Conservation (phyloP, 2,329 filamentous ascomycete genomes). For the Westerdykella sp. region DNA sequence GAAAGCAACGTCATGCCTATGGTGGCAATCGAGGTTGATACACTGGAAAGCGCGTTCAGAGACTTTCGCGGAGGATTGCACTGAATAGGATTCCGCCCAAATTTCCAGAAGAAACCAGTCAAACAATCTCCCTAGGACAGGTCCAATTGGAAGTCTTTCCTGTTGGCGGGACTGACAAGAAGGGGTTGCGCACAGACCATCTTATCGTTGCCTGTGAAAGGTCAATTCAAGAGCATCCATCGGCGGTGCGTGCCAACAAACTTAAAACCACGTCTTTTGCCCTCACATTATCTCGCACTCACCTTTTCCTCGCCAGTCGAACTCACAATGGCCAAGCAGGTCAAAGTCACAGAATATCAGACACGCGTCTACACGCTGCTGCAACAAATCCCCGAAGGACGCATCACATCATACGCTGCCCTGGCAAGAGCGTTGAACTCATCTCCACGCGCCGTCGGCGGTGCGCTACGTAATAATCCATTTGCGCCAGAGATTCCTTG, state of each 20-base stretch:
- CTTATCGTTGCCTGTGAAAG: constrained; percentile 12
- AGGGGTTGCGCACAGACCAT: not conserved
- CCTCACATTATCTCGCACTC: not conserved
- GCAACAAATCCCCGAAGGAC: constrained; percentile 68
- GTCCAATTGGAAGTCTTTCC: not conserved
- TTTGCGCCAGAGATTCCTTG: constrained; percentile 79
- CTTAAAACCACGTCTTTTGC: not conserved
- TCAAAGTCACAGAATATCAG: constrained; percentile 32
- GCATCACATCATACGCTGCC: constrained; percentile 70
- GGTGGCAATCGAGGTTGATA: no score
- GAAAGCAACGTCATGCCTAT: no score
- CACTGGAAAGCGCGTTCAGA: not conserved
- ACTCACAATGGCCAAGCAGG: constrained; percentile 11
- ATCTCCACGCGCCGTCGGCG: constrained; percentile 70
- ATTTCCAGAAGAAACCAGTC: no score
- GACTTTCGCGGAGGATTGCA: not conserved
- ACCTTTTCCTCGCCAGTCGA: not conserved
- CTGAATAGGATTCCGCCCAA: not conserved
- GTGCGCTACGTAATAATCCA: constrained; percentile 69
- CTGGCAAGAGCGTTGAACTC: constrained; percentile 63
- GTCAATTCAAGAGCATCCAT: constrained; percentile 26
- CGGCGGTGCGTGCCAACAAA: constrained; percentile 14
- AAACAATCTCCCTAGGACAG: not conserved
- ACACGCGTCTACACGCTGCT: constrained; percentile 61
- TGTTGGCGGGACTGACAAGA: not conserved